Base-by-base conservation (phyloP, 345 rosid species). In the Microthlaspi erraticum region DNA sequence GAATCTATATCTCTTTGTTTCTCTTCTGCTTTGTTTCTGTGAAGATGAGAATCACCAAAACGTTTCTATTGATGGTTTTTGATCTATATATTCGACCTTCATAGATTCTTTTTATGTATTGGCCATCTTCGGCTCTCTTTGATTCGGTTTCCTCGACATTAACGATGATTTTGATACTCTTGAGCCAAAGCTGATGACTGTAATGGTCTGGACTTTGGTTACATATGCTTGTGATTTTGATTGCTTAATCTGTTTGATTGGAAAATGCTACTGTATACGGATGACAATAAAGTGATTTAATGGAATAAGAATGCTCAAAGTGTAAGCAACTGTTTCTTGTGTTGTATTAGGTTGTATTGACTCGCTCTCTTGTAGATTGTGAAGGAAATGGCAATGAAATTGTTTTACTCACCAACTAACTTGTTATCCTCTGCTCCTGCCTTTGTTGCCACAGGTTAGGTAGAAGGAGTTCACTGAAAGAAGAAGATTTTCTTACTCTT, bases 401-500 rank as follows among this genome's bases (percentile, higher is more conserved):
- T 34, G 41, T 29, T 59, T 48, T 8, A 0, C 57, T 45, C 54
- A 10, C 43, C 48, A 31, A 32, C 60, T 42, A 42, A 42, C 7
- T 17, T 17, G 19, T 34, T 73, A 13, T 10, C 62, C 31, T 65
- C 23, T 45, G 65, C 26, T 46, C 4, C 42, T 8, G 18, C 44
- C 59, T 66, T 64, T 63, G 71, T 57, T 61, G 57, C 70, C 19
- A 57, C 84, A 87, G 96, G 74, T 71, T 62, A 78, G 65, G 78
- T 56, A 72, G 54, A 78, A 78, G 72, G 60, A 74, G 72, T 46
- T 64, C 50, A 41, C 29, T 16, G 62, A 71, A 76, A 56, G 79
- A 75, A 34, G 75, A 62, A 43, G 18, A 70, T 86, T 70, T 75
- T 85, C 77, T 82, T 83, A 83, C 88, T 83, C 90, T 81, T 83